These are phyloP conservation scores for Fusarium fujikuroi DNA, from an alignment of 2,329 filamentous ascomycete genomes.

Conservation along the genomic window DNA sequence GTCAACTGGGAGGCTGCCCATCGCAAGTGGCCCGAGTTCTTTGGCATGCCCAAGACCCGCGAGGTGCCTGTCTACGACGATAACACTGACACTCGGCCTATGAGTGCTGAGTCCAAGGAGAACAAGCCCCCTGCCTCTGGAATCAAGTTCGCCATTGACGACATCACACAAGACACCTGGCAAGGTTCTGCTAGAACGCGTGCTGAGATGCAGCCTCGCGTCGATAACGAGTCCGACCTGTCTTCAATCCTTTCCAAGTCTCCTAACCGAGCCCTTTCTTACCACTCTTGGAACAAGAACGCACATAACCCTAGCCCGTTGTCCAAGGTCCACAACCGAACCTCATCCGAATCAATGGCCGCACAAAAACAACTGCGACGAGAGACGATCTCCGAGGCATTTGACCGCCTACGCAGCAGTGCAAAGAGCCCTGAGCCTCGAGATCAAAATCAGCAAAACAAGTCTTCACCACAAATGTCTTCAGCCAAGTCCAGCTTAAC, in stretches of 20 bases:
- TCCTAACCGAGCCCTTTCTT: conserved; percentile 46
- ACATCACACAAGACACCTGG: conserved; percentile 56
- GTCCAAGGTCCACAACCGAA: conserved; percentile 49
- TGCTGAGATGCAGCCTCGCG: conserved; percentile 64
- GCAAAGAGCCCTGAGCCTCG: conserved; percentile 47
- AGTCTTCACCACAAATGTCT: conserved; percentile 50
- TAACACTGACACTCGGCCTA: conserved; percentile 51
- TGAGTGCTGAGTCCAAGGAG: conserved; percentile 55
- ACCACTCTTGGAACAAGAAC: conserved; percentile 43
- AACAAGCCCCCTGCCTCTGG: conserved; percentile 54
- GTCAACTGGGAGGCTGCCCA: conserved; percentile 59
- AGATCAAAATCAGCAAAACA: conserved; percentile 41
- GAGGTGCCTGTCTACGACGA: conserved; percentile 45
- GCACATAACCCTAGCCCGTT: conserved; percentile 53
- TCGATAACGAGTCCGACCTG: conserved; percentile 63
- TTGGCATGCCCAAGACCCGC: conserved; percentile 53
- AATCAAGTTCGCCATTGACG: conserved; percentile 54
- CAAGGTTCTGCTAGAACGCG: conserved; percentile 54
- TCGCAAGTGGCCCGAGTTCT: conserved; percentile 65
- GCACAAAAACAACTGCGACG: conserved; percentile 41
- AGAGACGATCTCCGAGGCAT: conserved; percentile 49
- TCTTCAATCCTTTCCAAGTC: conserved; percentile 58
- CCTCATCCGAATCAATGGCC: conserved; percentile 44
- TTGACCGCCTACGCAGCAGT: conserved; percentile 51
- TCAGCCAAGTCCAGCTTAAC: conserved; percentile 56